phyloP scores from a whole-genome alignment of 306 rosid genomes.

The Lagenaria siceraria region DNA sequence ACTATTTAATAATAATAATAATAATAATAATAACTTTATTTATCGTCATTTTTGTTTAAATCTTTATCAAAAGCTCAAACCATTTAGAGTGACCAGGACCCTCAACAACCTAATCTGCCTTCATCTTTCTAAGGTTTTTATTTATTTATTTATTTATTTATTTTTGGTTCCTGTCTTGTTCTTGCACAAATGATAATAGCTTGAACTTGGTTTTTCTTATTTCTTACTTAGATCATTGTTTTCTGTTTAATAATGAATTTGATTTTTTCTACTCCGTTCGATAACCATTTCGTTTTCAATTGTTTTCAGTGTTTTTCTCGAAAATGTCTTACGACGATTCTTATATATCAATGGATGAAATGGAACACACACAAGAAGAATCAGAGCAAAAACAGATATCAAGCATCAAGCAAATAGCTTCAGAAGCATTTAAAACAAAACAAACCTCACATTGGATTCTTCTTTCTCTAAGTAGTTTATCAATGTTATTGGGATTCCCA shows the following conservation, averaged over 20 bases:
- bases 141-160: too few relatives aligned
- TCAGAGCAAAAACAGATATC: conserved; percentile 25
- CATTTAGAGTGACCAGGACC: too few relatives aligned
- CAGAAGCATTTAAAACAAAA: conserved; percentile 43
- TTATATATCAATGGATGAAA: conserved; percentile 11
- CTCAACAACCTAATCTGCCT: too few relatives aligned
- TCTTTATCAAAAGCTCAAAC: too few relatives aligned
- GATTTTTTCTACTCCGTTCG: neutral
- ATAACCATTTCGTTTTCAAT: too few relatives aligned
- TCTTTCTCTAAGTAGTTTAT: conserved; percentile 47
- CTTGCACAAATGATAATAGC: neutral
- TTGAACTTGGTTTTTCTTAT: neutral
- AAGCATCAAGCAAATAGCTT: conserved; percentile 6
- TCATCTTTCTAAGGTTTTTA: too few relatives aligned
- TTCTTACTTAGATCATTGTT: neutral
- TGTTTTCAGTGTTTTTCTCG: too few relatives aligned
- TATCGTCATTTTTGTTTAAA: too few relatives aligned
- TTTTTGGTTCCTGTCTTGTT: neutral
- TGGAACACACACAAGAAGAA: conserved; percentile 32
- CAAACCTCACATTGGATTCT: conserved; percentile 73
- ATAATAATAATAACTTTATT: too few relatives aligned
- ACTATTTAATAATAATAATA: too few relatives aligned
- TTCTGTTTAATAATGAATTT: neutral
- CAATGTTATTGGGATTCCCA: conserved; percentile 86
- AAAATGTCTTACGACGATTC: neutral